Conservation (phyloP, 805 yeast genomes). For the Hyphopichia homilentoma region DNA sequence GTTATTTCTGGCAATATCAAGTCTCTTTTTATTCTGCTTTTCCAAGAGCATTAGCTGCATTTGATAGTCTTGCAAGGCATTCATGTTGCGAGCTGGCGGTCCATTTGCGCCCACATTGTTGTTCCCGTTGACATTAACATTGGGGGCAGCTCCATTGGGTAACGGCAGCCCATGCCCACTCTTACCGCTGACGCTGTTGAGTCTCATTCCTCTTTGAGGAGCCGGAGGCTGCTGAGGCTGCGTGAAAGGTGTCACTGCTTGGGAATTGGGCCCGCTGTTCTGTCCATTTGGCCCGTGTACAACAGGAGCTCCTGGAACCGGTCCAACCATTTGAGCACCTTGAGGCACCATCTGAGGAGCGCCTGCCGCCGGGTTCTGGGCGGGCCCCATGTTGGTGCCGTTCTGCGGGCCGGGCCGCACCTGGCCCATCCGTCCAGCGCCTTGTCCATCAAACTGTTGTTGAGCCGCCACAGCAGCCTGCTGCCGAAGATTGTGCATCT, state of each 20-base stretch:
- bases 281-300: conserved; percentile 2
- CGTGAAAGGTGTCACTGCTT: neutral
- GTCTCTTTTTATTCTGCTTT: conserved; percentile 66
- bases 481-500: conserved; percentile 48
- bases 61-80: conserved; percentile 78
- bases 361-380: conserved; percentile 15
- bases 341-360: neutral
- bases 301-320: neutral
- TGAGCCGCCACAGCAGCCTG: conserved; percentile 34
- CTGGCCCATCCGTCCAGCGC: too few relatives aligned
- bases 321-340: neutral
- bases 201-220: too few relatives aligned
- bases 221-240: conserved; percentile 9
- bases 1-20: conserved; percentile 48
- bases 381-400: conserved; percentile 14
- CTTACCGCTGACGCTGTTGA: conserved; percentile 11
- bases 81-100: conserved; percentile 29
- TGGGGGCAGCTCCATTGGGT: conserved; percentile 3
- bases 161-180: conserved; percentile 3
- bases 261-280: neutral
- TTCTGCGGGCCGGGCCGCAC: too few relatives aligned
- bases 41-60: conserved; percentile 73
- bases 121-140: conserved; percentile 3
- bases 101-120: conserved; percentile 5
- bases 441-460: too few relatives aligned